phyloP scores from a whole-genome alignment of 192 early-diverging fungal genomes.

The Thamnidium elegans region DNA sequence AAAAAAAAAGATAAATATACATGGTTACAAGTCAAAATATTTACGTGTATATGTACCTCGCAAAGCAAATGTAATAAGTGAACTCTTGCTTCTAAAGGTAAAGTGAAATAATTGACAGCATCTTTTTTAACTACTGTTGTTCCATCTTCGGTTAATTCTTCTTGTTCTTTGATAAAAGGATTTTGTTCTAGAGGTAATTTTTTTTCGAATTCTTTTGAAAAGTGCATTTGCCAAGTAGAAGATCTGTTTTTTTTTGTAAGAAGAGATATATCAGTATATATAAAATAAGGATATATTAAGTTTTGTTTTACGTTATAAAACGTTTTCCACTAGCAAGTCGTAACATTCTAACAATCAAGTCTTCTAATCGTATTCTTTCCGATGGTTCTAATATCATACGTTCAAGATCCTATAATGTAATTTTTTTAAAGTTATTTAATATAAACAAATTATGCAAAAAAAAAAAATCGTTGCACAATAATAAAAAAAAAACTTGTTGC shows the following conservation, averaged over 20 bases:
- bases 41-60: conserved; percentile 36
- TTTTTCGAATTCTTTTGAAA: conserved; percentile 25
- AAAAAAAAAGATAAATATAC: conserved; percentile 15
- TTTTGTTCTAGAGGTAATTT: conserved; percentile 37
- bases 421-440: background rate
- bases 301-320: conserved; percentile 37
- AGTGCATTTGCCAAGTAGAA: conserved; percentile 27
- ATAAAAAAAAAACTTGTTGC: no score
- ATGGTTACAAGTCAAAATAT: conserved; percentile 9
- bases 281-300: no score
- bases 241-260: background rate
- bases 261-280: background rate
- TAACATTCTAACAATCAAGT: conserved; percentile 48
- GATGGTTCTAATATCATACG: conserved; percentile 48
- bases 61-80: conserved; percentile 45
- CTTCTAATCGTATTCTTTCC: conserved; percentile 37
- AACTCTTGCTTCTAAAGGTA: conserved; percentile 40
- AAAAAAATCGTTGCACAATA: background rate
- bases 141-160: conserved; percentile 8
- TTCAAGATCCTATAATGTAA: conserved; percentile 43
- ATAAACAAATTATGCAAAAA: conserved; percentile 36
- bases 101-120: conserved; percentile 37
- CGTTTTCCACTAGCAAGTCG: conserved; percentile 44
- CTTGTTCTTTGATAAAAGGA: conserved; percentile 30
- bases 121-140: background rate